phyloP scores from a whole-genome alignment of 306 rosid genomes.

The Prunus fruticosa region DNA sequence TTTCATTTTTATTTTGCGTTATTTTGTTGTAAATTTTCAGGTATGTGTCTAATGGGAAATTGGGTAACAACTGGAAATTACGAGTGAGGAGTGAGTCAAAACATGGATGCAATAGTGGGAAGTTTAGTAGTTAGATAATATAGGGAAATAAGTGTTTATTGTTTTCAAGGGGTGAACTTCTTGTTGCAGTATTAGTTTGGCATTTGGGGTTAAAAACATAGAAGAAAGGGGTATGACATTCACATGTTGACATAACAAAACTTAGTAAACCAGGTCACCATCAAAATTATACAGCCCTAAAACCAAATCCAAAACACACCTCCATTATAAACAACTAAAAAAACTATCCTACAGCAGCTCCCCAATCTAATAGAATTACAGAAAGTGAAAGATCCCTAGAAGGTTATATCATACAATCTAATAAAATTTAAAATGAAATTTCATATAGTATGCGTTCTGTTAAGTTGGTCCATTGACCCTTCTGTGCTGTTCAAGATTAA shows the following conservation, averaged over 20 bases:
- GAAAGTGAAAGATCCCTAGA: too few species aligned
- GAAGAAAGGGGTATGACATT: not conserved
- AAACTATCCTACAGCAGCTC: too few species aligned
- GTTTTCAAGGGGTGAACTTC: not conserved
- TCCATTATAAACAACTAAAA: too few species aligned
- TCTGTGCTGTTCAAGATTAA: not conserved
- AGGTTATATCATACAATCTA: too few species aligned
- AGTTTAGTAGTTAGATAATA: not conserved
- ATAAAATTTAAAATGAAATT: not conserved
- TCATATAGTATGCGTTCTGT: not conserved
- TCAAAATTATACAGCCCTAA: too few species aligned
- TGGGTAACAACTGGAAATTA: not conserved
- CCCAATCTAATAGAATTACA: too few species aligned
- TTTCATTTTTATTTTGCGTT: not conserved
- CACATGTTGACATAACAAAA: not conserved
- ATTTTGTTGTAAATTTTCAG: not conserved
- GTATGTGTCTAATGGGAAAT: conserved; percentile 3
- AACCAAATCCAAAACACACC: too few species aligned
- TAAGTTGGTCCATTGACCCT: not conserved
- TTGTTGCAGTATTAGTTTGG: not conserved
- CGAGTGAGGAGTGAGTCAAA: not conserved
- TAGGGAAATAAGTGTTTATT: not conserved
- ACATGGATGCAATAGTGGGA: not conserved
- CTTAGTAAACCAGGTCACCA: too few species aligned
- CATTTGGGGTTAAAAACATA: not conserved